Evolutionary conservation across 2,329 filamentous ascomycete species (phyloP), one percentile per base, ranked within the genome.

Genomic region (Cytospora paraplurivora): DNA sequence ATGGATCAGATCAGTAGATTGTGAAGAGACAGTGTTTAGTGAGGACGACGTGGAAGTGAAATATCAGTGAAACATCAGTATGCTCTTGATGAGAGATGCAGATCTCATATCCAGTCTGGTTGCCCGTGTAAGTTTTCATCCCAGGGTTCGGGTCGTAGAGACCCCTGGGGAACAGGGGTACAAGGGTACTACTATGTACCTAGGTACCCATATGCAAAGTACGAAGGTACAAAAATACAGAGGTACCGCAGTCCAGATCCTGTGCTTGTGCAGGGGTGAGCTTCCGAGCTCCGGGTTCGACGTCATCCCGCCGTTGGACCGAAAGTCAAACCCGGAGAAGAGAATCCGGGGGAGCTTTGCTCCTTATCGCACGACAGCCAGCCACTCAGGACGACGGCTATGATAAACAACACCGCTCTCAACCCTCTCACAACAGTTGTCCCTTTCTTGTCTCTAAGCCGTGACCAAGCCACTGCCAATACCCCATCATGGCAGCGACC

Each of bases 401-500:
- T n/a, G n/a, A 27, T 27, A 27, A 27, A 27, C 27, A 27, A 27
- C 27, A 27, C 27, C 27, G 27, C 2, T 2, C 27, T 27, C 27
- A 27, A 27, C 27, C 27, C 27, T 27, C 27, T 27, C 27, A 27
- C 27, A 4, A 27, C 27, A 27, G 27, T 27, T 27, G 2, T 27
- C 27, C 27, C 4, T 27, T 4, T 27, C 27, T 27, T 27, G 27
- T 37, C 12, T 37, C 6, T 37, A 10, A 13, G 35, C 35, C 35
- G 35, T 37, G 7, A 3, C 35, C 35, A 37, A 37, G 35, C 19
- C 50, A 34, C 19, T 32, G 15, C 41, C 51, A n/a, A 47, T n/a
- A 19, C n/a, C 44, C 44, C 61, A 66, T 33, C 34, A 67, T 67
- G 65, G 65, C 60, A 34, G 53, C 63, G 3, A 60, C 56, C 34